These are phyloP conservation scores for Chaetomidium leptoderma DNA, from an alignment of 495 filamentous ascomycete species.

Conservation along the genomic window DNA sequence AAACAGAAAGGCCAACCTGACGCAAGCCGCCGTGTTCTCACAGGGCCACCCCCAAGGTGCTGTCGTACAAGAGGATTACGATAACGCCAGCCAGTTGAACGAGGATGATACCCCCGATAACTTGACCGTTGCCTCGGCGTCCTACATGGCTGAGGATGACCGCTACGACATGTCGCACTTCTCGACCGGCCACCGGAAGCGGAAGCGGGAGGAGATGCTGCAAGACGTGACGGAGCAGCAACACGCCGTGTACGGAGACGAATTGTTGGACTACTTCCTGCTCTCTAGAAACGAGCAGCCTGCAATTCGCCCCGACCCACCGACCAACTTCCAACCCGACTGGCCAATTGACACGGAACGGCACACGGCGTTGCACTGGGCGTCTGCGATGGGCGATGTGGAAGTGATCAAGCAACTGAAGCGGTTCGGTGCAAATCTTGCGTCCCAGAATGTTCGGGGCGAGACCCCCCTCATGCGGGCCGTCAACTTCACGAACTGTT, in stretches of 20 bases:
- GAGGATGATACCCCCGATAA: constrained; percentile 82
- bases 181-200: constrained; percentile 66
- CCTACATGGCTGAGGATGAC: constrained; percentile 78
- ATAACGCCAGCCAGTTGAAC: constrained; percentile 54
- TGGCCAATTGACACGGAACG: constrained; percentile 82
- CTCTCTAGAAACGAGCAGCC: constrained; percentile 64
- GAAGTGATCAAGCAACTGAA: constrained; percentile 83
- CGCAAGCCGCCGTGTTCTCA: constrained; percentile 25
- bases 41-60: constrained; percentile 27
- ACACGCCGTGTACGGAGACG: constrained; percentile 85
- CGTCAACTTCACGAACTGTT: constrained; percentile 93
- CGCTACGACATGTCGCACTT: constrained; percentile 63
- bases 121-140: constrained; percentile 70
- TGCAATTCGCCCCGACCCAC: constrained; percentile 68
- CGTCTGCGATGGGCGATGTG: constrained; percentile 94
- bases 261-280: constrained; percentile 92
- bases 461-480: constrained; percentile 94
- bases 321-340: constrained; percentile 77
- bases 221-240: constrained; percentile 70
- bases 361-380: constrained; percentile 93
- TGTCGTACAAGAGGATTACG: constrained; percentile 41
- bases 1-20: constrained; percentile 19
- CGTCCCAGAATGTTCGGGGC: constrained; percentile 66
- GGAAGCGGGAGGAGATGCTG: constrained; percentile 65
- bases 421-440: constrained; percentile 64